These are phyloP conservation scores for Scleroderma bovista DNA, from an alignment of 768 basidiomycete genomes.

Conservation along the genomic window DNA sequence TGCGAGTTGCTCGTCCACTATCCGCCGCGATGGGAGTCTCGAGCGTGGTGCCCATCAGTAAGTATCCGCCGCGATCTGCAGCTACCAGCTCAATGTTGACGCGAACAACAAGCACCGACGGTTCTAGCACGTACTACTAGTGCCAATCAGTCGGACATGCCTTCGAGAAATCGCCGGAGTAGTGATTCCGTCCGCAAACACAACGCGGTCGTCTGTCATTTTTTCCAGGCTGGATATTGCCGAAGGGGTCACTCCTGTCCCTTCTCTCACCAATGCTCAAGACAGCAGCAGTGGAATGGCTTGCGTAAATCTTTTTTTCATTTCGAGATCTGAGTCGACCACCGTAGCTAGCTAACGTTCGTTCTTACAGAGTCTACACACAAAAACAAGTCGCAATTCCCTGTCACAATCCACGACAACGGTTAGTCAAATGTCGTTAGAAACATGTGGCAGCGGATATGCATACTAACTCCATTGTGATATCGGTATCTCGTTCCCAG, in stretches of 20 bases:
- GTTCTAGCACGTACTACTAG: background rate
- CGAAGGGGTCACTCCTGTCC: slow-evolving; percentile 23
- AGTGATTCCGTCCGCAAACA: background rate
- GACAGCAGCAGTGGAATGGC: slow-evolving; percentile 13
- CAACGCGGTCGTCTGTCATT: slow-evolving; percentile 18
- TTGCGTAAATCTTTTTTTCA: slow-evolving; percentile 1
- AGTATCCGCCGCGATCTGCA: slow-evolving; percentile 1
- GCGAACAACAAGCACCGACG: background rate
- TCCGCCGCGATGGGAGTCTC: slow-evolving; percentile 7
- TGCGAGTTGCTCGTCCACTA: slow-evolving; percentile 1
- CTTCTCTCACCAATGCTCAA: slow-evolving; percentile 16
- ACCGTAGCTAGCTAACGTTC: too few species aligned
- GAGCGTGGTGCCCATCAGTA: slow-evolving; percentile 9
- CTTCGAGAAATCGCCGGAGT: background rate
- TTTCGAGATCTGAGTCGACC: too few species aligned
- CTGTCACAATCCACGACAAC: slow-evolving; percentile 5
- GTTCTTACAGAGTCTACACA: too few species aligned
- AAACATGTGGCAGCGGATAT: background rate
- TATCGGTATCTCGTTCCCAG: slow-evolving; percentile 10
- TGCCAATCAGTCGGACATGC: slow-evolving; percentile 3
- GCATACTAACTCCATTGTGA: too few species aligned
- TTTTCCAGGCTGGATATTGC: slow-evolving; percentile 20
- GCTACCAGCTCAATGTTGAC: background rate
- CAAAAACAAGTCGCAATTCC: too few species aligned
- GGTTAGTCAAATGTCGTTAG: slow-evolving; percentile 9